Base-by-base conservation (phyloP, 495 filamentous ascomycete genomes). In the Aspergillus conjunctus region DNA sequence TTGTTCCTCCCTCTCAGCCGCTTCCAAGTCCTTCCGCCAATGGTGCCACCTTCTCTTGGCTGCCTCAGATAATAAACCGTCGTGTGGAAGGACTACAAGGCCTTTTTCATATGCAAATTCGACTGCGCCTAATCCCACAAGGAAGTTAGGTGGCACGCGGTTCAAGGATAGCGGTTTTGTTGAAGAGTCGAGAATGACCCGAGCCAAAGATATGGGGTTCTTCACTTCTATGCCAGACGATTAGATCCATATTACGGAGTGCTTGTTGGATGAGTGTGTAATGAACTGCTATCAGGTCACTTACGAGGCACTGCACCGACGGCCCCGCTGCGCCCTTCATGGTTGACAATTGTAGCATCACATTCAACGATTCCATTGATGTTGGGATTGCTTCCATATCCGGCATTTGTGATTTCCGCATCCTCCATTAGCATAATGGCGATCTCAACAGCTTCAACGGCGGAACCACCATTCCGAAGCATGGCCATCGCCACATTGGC, bases 381-480 rank as follows among this genome's bases (percentile, higher is more conserved):
- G 49, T 88, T 85, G n/a, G 97, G 75, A 67, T 98, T 98, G 76
- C 95, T 98, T 33, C 95, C 95, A 66, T 88, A 97, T 15, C 95
- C 94, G 15, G 93, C 88, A 73, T 98, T 98, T 21, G 95, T 98
- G 66, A 98, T 96, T 64, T 96, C 91, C 48, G 87, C 85, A 68
- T 98, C 90, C 71, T 98, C 94, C 39, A 98, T 82, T 17, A 88
- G 79, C 66, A 86, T 89, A 59, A 98, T 83, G 30, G 95, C 93
- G 52, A 89, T 86, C 72, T 98, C 94, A 31, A 96, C 92, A n/a
- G 94, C 94, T 60, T 97, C 91, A 21, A 94, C 77, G 4, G 93
- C 91, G 50, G 85, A 83, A 17, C 87, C 91, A 5, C 94, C 95
- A 68, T 82, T 83, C 49, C 79, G 86, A 43, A 98, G 79, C 59